Base-by-base conservation (phyloP, 2,329 filamentous ascomycete species). In the Ilyonectria mors-panacis region DNA sequence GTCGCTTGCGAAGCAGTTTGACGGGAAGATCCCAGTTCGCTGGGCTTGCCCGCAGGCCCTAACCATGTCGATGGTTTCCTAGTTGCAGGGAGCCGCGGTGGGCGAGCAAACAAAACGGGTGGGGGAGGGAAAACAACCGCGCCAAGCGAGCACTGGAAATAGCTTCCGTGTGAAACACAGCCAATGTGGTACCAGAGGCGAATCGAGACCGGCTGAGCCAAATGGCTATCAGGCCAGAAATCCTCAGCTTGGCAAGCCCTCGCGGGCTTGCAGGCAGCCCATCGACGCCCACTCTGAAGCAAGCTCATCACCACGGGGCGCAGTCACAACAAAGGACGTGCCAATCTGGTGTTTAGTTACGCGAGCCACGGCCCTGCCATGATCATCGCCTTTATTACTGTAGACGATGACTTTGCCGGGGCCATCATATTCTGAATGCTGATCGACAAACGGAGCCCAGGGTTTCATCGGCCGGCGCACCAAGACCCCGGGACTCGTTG, bases 61-160 rank as follows among this genome's bases (percentile, higher is more conserved):
- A 39, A 48, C 58, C 28, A n/a, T 35, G 44, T 50, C 58, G 26
- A 26, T 58, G 48, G 44, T 73, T 65, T 67, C 62, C 50, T 55
- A 30, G 23, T 45, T 63, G 35, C 59, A 35, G 53, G 57, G 61
- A 65, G 66, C 63, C 65, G 45, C n/a, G 35, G 35, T 33, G 39
- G 45, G 55, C 54, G 59, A 66, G 57, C 54, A 69, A 69, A 56
- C 69, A 67, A 15, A 7, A 65, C 21, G n/a, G 48, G 61, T 56
- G 62, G 63, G 23, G 59, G 42, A 35, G 50, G 54, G 39, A 42
- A 62, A 65, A 63, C 58, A 72, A 61, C 69, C 65, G 69, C 65
- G 67, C 39, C n/a, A 61, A 70, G 72, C 70, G 69, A 73, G 33
- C 63, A 63, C 35, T 68, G 64, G 50, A 58, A 50, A 58, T 62